These are phyloP conservation scores for Sordariomycetes sp. DNA, from an alignment of 2,329 filamentous ascomycete genomes.

Conservation along the genomic window DNA sequence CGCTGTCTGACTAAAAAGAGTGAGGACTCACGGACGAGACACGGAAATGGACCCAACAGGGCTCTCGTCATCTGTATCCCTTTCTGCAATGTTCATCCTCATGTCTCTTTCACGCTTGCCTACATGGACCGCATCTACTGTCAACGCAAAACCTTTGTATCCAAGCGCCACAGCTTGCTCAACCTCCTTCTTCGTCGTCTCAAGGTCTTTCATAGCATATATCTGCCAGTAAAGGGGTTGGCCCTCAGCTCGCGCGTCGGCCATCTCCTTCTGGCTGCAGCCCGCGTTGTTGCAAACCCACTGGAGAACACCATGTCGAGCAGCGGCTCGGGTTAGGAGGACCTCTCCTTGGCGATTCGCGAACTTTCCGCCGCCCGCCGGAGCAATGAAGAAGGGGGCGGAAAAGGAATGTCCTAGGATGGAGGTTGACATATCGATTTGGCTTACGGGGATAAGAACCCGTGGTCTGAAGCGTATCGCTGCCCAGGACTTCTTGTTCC, in stretches of 20 bases:
- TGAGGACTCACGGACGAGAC: too few species aligned
- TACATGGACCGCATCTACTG: conserved; percentile 5
- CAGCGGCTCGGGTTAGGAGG: conserved; percentile 4
- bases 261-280: conserved; percentile 4
- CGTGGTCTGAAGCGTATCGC: conserved; percentile 5
- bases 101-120: conserved; percentile 5
- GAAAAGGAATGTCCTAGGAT: conserved; percentile 1
- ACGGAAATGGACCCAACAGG: too few species aligned
- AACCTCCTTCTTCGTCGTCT: conserved; percentile 2
- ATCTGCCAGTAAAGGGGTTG: conserved; percentile 7
- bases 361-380: conserved; percentile 7
- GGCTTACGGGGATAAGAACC: conserved; percentile 1
- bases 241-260: neutral
- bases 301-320: conserved; percentile 3
- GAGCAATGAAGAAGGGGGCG: conserved; percentile 5
- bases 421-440: neutral
- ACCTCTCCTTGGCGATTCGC: conserved; percentile 4
- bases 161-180: conserved; percentile 3
- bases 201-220: conserved; percentile 5
- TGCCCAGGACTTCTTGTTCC: conserved; percentile 5
- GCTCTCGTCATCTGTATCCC: too few species aligned
- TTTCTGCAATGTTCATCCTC: too few species aligned
- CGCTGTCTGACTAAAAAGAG: too few species aligned
- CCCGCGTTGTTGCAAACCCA: conserved; percentile 7
- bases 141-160: conserved; percentile 6